phyloP scores from a whole-genome alignment of 2,329 filamentous ascomycete species.

The Calycina herbarum region DNA sequence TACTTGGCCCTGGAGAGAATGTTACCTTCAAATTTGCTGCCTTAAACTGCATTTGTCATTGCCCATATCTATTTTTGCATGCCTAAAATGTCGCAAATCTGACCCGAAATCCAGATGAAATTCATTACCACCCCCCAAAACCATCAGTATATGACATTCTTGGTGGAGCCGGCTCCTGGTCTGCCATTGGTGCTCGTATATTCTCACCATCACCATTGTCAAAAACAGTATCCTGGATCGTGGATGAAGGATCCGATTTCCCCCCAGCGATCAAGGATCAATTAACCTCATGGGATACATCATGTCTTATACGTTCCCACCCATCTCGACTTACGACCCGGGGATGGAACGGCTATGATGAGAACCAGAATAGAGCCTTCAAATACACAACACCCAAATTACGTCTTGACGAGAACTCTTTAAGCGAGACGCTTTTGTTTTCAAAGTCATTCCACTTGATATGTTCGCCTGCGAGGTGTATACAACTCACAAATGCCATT shows the following conservation, averaged over 20 bases:
- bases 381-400: slow-evolving; percentile 85
- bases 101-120: slow-evolving; percentile 68
- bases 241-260: slow-evolving; percentile 89
- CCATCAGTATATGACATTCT: slow-evolving; percentile 72
- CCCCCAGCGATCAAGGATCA: slow-evolving; percentile 62
- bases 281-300: slow-evolving; percentile 75
- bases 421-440: slow-evolving; percentile 65
- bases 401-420: slow-evolving; percentile 71
- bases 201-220: slow-evolving; percentile 70
- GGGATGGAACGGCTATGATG: slow-evolving; percentile 88
- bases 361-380: slow-evolving; percentile 71
- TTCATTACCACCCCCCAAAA: slow-evolving; percentile 74
- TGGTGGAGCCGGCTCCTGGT: slow-evolving; percentile 87
- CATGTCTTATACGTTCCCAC: slow-evolving; percentile 62
- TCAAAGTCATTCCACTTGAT: slow-evolving; percentile 85
- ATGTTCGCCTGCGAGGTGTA: slow-evolving; percentile 76
- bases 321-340: slow-evolving; percentile 74
- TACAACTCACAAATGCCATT: slow-evolving; percentile 73
- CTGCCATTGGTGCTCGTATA: slow-evolving; percentile 83
- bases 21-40: neutral
- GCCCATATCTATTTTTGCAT: neutral
- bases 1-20: neutral
- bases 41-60: neutral
- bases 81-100: neutral
- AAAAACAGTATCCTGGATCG: slow-evolving; percentile 78